A percentile compares a stretch with the other conserved stretches of the same genome.
phyloP scores from a whole-genome alignment of 1,284 basidiomycete species.

The Austropuccinia psidii region DNA sequence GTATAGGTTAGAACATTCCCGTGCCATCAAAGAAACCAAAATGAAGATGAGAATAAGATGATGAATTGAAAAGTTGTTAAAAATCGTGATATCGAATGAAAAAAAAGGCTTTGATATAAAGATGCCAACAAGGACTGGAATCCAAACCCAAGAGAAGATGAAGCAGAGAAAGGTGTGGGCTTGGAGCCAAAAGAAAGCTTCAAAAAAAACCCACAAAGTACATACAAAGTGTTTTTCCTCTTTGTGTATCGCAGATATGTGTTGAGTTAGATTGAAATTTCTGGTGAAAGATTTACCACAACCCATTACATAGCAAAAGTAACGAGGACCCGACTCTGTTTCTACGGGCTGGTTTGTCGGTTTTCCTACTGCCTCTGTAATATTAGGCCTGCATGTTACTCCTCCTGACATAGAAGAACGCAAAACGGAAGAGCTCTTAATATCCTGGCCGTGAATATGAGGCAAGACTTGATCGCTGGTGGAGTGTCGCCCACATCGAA shows the following conservation, averaged over 20 bases:
- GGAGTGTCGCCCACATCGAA: not conserved
- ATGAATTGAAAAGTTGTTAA: too few relatives aligned
- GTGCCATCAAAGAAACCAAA: too few relatives aligned
- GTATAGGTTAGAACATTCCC: too few relatives aligned
- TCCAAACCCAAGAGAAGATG: not conserved
- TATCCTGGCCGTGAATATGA: not conserved
- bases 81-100: not conserved
- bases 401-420: not conserved
- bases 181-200: not conserved
- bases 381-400: not conserved
- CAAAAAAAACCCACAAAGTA: not conserved
- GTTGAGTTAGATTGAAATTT: constrained; percentile 33
- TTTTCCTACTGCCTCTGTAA: not conserved
- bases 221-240: constrained; percentile 33
- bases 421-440: too few relatives aligned
- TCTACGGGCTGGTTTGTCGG: not conserved
- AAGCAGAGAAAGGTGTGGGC: not conserved
- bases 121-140: not conserved
- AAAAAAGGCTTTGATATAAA: not conserved
- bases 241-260: constrained; percentile 34
- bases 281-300: constrained; percentile 33
- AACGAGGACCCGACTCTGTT: constrained; percentile 15
- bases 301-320: constrained; percentile 20
- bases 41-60: too few relatives aligned
- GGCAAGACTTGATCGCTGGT: not conserved